Conservation (phyloP, 2,329 filamentous ascomycete species). For the Aaosphaeria pasadenensis region DNA sequence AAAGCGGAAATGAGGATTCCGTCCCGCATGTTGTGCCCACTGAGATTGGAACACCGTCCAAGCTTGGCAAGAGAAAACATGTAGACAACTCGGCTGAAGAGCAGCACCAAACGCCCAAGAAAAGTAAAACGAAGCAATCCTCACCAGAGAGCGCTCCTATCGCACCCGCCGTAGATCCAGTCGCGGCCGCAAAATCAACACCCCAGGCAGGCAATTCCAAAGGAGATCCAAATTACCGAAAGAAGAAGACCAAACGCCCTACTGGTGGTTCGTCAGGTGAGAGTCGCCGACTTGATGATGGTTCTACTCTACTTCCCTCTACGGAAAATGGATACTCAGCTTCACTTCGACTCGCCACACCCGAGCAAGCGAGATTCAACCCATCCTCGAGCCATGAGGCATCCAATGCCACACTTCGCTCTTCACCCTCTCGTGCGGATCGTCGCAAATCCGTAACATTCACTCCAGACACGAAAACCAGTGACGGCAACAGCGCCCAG, state of each 20-base stretch:
- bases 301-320: constrained; percentile 21
- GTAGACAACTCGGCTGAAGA: constrained; percentile 25
- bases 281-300: not conserved
- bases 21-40: constrained; percentile 6
- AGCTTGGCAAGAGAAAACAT: constrained; percentile 38
- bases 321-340: constrained; percentile 21
- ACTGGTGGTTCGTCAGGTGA: not conserved
- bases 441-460: constrained; percentile 62
- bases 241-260: constrained; percentile 19
- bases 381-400: not conserved
- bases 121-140: constrained; percentile 11
- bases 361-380: constrained; percentile 2
- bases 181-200: not conserved
- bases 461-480: constrained; percentile 59
- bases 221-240: constrained; percentile 36
- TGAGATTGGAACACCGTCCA: constrained; percentile 22
- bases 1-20: constrained; percentile 1
- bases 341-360: constrained; percentile 11
- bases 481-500: constrained; percentile 55
- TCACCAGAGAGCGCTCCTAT: not conserved
- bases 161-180: constrained; percentile 3
- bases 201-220: constrained; percentile 7
- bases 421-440: constrained; percentile 22
- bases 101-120: constrained; percentile 19
- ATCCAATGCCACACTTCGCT: not conserved